Conservation (phyloP, 2,329 filamentous ascomycete genomes). For the Stagonosporopsis chrysanthemi region DNA sequence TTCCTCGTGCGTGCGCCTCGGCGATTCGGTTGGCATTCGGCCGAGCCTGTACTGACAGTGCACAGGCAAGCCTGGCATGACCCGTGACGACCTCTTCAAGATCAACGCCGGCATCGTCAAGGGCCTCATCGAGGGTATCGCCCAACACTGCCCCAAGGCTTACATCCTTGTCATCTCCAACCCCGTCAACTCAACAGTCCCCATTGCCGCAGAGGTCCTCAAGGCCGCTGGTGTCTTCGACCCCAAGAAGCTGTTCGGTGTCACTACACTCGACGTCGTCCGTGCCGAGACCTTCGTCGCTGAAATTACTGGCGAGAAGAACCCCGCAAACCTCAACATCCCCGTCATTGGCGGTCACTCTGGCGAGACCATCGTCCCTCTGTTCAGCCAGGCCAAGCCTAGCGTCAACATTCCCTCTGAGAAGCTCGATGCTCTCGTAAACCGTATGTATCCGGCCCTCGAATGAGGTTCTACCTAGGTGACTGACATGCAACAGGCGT, state of each 20-base stretch:
- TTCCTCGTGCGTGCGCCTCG: slow-evolving; percentile 75
- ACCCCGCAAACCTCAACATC: slow-evolving; percentile 82
- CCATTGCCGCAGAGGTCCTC: slow-evolving; percentile 95
- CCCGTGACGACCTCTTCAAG: slow-evolving; percentile 98
- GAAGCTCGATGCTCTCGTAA: slow-evolving; percentile 88
- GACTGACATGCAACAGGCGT: slow-evolving; percentile 62
- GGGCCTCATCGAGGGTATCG: slow-evolving; percentile 86
- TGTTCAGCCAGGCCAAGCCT: slow-evolving; percentile 91
- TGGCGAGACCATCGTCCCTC: slow-evolving; percentile 95
- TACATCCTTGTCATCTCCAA: slow-evolving; percentile 98
- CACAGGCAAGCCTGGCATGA: slow-evolving; percentile 98
- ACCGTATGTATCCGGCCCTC: slow-evolving; percentile 66
- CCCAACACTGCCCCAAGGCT: slow-evolving; percentile 89
- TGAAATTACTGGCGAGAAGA: slow-evolving; percentile 80
- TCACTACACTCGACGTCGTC: slow-evolving; percentile 98
- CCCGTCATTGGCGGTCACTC: slow-evolving; percentile 97
- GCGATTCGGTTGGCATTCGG: slow-evolving; percentile 1
- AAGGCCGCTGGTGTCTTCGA: slow-evolving; percentile 94
- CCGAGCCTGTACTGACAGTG: slow-evolving; percentile 26
- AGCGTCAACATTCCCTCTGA: slow-evolving; percentile 81
- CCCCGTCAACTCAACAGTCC: slow-evolving; percentile 98
- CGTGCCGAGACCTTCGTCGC: slow-evolving; percentile 97
- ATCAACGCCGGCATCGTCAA: slow-evolving; percentile 99
- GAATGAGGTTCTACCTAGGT: neutral
- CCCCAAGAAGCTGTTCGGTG: slow-evolving; percentile 94